These are phyloP conservation scores for Aspergillus carbonarius DNA, from an alignment of 2,329 filamentous ascomycete genomes.

Conservation along the genomic window DNA sequence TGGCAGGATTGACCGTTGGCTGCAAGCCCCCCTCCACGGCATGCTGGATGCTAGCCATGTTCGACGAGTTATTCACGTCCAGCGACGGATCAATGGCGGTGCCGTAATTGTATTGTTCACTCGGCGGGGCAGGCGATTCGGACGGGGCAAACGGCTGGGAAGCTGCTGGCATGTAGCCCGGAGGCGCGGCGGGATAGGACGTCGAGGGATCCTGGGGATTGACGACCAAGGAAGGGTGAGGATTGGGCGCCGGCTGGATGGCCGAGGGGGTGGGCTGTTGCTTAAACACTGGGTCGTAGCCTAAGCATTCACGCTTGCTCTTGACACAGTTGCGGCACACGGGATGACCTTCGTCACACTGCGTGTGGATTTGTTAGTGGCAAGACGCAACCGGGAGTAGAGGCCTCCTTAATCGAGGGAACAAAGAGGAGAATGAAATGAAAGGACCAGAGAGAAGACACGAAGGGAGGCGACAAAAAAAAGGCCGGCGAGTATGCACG, in stretches of 20 bases:
- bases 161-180: constrained; percentile 40
- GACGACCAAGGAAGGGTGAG: constrained; percentile 42
- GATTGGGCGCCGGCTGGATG: constrained; percentile 60
- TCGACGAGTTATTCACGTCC: constrained; percentile 45
- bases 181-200: constrained; percentile 38
- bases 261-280: constrained; percentile 68
- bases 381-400: not conserved
- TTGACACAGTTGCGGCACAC: constrained; percentile 73
- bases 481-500: constrained; percentile 4
- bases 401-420: constrained; percentile 14
- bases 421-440: constrained; percentile 14
- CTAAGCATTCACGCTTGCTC: constrained; percentile 66
- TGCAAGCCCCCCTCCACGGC: constrained; percentile 29
- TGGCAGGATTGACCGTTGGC: constrained; percentile 25
- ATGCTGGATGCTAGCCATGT: constrained; percentile 37
- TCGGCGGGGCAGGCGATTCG: constrained; percentile 39
- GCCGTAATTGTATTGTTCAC: constrained; percentile 57
- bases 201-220: constrained; percentile 40
- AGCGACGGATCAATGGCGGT: constrained; percentile 67
- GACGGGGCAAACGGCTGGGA: constrained; percentile 42
- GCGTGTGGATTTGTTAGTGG: constrained; percentile 18
- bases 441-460: constrained; percentile 10
- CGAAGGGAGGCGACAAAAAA: constrained; percentile 16
- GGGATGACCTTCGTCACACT: constrained; percentile 97
- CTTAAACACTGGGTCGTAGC: constrained; percentile 69